phyloP scores from a whole-genome alignment of 305 asterid genomes.

The Fraxinus sp. region DNA sequence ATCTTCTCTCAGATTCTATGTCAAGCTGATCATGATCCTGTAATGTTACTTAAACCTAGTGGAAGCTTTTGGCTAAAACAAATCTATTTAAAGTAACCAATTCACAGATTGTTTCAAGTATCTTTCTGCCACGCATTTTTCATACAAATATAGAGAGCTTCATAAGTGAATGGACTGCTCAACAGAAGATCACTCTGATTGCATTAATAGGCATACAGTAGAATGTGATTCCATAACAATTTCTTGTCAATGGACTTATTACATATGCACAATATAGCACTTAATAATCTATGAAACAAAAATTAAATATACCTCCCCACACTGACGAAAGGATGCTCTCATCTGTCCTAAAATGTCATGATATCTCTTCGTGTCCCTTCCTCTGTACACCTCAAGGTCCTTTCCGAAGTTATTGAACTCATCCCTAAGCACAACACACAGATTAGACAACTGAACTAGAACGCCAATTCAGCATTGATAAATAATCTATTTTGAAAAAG shows the following conservation, averaged over 20 bases:
- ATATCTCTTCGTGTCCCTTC: slow-evolving; percentile 60
- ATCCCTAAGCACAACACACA: slow-evolving; percentile 40
- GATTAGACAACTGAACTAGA: slow-evolving; percentile 28
- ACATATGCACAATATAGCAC: not conserved
- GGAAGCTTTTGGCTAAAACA: not conserved
- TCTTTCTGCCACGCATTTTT: not conserved
- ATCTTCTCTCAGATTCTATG: not conserved
- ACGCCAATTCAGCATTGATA: slow-evolving; percentile 1
- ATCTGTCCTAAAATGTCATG: slow-evolving; percentile 60
- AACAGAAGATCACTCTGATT: not conserved
- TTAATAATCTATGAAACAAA: slow-evolving; percentile 13
- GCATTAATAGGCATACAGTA: not conserved
- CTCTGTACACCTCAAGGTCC: slow-evolving; percentile 71
- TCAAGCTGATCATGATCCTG: not conserved
- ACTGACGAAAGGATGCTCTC: slow-evolving; percentile 63
- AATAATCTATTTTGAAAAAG: not conserved
- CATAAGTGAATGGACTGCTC: not conserved
- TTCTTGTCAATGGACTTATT: not conserved
- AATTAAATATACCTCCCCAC: slow-evolving; percentile 63
- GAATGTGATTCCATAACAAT: not conserved
- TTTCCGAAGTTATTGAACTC: slow-evolving; percentile 65
- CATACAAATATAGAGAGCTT: not conserved
- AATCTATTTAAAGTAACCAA: not conserved
- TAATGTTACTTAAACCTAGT: not conserved
- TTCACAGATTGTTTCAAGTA: not conserved